Percentiles rank a stretch among this genome's conserved stretches.
These are phyloP conservation scores for Ustanciosporium gigantosporum DNA, from an alignment of 1,284 basidiomycete genomes.

Conservation along the genomic window DNA sequence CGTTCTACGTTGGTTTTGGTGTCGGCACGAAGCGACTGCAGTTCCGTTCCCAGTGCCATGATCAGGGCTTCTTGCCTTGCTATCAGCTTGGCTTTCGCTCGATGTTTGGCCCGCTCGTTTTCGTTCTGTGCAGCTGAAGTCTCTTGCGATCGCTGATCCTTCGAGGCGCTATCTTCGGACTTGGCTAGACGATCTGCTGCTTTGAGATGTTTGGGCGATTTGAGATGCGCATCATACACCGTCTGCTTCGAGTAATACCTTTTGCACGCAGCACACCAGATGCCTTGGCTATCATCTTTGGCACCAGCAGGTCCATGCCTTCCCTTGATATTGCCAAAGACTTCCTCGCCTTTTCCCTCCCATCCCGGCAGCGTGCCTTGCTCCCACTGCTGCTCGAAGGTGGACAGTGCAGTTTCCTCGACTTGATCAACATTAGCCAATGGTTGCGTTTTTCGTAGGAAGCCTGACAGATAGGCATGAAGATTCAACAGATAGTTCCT, in stretches of 20 bases:
- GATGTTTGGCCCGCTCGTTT: constrained; percentile 16
- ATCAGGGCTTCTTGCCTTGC: constrained; percentile 50
- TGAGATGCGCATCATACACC: constrained; percentile 93
- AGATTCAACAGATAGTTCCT: constrained; percentile 63
- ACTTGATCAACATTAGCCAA: constrained; percentile 77
- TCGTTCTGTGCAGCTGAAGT: background rate
- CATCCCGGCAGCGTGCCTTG: constrained; percentile 75
- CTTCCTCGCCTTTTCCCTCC: constrained; percentile 66
- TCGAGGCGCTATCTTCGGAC: background rate
- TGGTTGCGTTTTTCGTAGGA: constrained; percentile 83
- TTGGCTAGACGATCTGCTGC: constrained; percentile 73
- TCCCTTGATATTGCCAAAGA: constrained; percentile 37
- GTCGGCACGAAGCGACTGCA: constrained; percentile 41
- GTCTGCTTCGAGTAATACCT: constrained; percentile 95
- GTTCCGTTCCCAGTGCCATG: constrained; percentile 18
- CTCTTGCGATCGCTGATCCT: background rate
- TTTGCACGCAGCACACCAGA: constrained; percentile 95
- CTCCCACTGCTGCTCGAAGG: constrained; percentile 82
- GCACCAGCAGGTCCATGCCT: constrained; percentile 57
- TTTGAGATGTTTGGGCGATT: constrained; percentile 92
- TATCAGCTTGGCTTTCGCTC: constrained; percentile 33
- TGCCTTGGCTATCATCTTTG: constrained; percentile 64
- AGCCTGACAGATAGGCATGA: constrained; percentile 81
- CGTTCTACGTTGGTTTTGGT: constrained; percentile 96
- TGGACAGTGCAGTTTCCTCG: constrained; percentile 69